These are phyloP conservation scores for Colletotrichum sp. DNA, from an alignment of 2,329 filamentous ascomycete species.

Conservation along the genomic window DNA sequence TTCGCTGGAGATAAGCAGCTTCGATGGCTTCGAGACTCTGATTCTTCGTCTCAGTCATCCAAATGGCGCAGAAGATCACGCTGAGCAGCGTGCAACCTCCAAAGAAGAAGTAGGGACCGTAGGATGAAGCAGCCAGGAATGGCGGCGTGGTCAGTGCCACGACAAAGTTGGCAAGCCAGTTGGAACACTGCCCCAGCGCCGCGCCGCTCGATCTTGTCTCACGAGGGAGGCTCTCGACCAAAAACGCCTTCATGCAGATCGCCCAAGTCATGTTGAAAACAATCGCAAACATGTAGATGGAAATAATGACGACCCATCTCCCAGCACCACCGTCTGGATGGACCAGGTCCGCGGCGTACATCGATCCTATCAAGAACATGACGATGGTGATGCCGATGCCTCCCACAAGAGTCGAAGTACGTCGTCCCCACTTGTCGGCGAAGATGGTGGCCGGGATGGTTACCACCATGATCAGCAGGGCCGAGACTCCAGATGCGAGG, in stretches of 20 bases:
- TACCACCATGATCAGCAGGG: slow-evolving; percentile 58
- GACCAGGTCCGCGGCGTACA: slow-evolving; percentile 51
- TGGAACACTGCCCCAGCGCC: slow-evolving; percentile 55
- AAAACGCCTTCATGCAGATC: slow-evolving; percentile 53
- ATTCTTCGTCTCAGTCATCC: slow-evolving; percentile 48
- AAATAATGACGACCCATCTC: slow-evolving; percentile 55
- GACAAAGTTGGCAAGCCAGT: slow-evolving; percentile 53
- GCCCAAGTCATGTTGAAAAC: slow-evolving; percentile 55
- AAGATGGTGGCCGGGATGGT: slow-evolving; percentile 59
- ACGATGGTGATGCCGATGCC: slow-evolving; percentile 53
- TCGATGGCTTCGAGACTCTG: slow-evolving; percentile 43
- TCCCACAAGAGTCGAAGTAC: slow-evolving; percentile 56
- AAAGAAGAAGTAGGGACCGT: slow-evolving; percentile 51
- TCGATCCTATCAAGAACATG: slow-evolving; percentile 57
- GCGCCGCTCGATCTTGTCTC: slow-evolving; percentile 59
- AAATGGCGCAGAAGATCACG: slow-evolving; percentile 36
- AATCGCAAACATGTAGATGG: slow-evolving; percentile 54
- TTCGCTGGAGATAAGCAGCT: not conserved
- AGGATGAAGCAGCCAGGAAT: slow-evolving; percentile 39
- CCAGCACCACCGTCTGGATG: slow-evolving; percentile 38
- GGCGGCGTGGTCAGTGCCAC: slow-evolving; percentile 49
- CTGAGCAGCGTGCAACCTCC: slow-evolving; percentile 41
- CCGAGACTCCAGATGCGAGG: slow-evolving; percentile 63
- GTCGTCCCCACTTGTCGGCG: slow-evolving; percentile 61
- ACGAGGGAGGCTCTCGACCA: slow-evolving; percentile 61